These are phyloP conservation scores for Crassisporium funariophilum DNA, from an alignment of 768 basidiomycete species.

Conservation along the genomic window DNA sequence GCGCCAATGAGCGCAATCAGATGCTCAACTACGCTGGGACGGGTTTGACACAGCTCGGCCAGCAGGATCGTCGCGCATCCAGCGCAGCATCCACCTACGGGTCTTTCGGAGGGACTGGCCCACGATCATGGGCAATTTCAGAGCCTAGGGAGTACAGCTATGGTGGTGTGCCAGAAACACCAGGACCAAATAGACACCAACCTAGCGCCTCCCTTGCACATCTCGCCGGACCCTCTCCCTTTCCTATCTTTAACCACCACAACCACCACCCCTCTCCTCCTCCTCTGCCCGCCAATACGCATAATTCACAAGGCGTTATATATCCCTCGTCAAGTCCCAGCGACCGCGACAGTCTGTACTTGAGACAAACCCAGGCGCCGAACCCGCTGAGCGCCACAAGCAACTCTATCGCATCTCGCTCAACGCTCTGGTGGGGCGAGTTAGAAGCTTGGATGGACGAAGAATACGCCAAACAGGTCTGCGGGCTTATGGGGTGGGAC, in stretches of 20 bases:
- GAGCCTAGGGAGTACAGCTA: slow-evolving; percentile 17
- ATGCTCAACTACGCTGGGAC: slow-evolving; percentile 11
- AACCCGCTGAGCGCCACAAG: slow-evolving; percentile 21
- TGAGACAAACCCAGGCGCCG: slow-evolving; percentile 24
- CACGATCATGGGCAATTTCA: slow-evolving; percentile 29
- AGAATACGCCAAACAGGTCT: slow-evolving; percentile 90
- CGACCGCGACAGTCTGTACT: slow-evolving; percentile 37
- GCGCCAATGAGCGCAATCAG: slow-evolving; percentile 24
- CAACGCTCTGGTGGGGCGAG: slow-evolving; percentile 84
- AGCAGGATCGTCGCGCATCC: slow-evolving; percentile 36
- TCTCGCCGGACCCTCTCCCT: slow-evolving; percentile 30
- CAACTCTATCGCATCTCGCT: slow-evolving; percentile 40
- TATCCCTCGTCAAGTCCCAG: slow-evolving; percentile 27
- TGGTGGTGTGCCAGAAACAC: slow-evolving; percentile 13
- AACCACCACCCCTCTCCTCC: slow-evolving; percentile 38
- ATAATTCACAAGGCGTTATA: slow-evolving; percentile 21
- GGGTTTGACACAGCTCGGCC: slow-evolving; percentile 18
- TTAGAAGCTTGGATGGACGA: slow-evolving; percentile 98
- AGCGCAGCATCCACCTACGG: slow-evolving; percentile 16
- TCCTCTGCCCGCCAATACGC: slow-evolving; percentile 25
- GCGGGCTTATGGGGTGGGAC: slow-evolving; percentile 86
- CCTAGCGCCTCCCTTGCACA: slow-evolving; percentile 28
- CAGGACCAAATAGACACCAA: slow-evolving; percentile 52
- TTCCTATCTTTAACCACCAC: slow-evolving; percentile 51
- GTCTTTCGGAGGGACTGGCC: slow-evolving; percentile 19